Evolutionary conservation across 2,329 filamentous ascomycete genomes (phyloP), one percentile per base, ranked within the genome.

Genomic region (Fusarium lyarnte): DNA sequence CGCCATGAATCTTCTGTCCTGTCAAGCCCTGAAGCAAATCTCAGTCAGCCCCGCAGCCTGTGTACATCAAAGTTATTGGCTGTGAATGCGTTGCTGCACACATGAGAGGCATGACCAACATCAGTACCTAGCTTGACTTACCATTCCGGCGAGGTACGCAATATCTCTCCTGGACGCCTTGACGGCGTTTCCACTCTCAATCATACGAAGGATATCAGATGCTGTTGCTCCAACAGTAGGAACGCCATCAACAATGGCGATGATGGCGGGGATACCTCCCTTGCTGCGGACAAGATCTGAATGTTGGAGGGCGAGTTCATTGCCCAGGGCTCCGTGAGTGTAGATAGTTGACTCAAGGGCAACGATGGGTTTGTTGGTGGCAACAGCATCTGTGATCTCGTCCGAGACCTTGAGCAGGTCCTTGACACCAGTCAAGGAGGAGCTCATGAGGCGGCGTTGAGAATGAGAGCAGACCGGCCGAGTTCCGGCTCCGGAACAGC

Each of bases 281-380:
- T 94, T 89, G 43, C 87, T 85, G 49, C 96, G 92, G 54, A 98
- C 93, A 43, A 97, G 87, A 17, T 91, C 90, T 78, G 98, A 94
- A 66, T 98, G 89, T 81, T 98, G 94, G 57, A 97, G 87, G 51
- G 92, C 88, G 25, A 89, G 84, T 49, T 88, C 86, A 38, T 90
- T 88, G n/a, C 94, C 93, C 19, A 99, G 86, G 27, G 92, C 91
- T 43, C 94, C 95, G 83, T 99, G 96, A 3, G 96, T 99, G 82
- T 99, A 98, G 76, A 99, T 98, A 8, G 96, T 97, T 4, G 94
- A 94, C 82, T 99, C 96, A 8, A 99, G 87, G 21, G 95, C 96
- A 16, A 99, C 95, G 8, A 99, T 91, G 2, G 96, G 95, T 77
- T 90, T 91, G 63, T 91, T 90, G 17, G 89, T 88, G 45, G 89